Base-by-base conservation (phyloP, 306 rosid species). In the Hippophae rhamnoides region DNA sequence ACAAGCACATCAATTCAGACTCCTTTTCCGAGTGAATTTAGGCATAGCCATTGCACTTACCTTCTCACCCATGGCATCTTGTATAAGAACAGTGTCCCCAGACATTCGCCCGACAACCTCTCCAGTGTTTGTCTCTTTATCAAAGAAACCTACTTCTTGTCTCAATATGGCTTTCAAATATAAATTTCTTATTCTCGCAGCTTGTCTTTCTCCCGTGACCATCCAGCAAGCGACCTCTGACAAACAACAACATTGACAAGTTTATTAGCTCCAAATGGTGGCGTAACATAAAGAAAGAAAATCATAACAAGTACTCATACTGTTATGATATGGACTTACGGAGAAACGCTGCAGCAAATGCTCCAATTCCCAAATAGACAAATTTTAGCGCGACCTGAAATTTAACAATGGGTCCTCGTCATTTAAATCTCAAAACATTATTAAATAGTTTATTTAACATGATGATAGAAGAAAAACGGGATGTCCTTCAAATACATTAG, bases 11-110 rank as follows among this genome's bases (percentile, higher is more conserved):
- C n/a, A 12, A 8, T 12, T 41, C 14, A 2, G 1, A 23, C 13
- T 13, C 23, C 6, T 0, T 31, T 3, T 6, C 42, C 13, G 13
- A 57, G 13, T 23, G 9, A 42, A 44, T 10, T 42, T 7, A 62
- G 5, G 40, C 56, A 47, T 51, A 43, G 27, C 13, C n/a, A 6
- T n/a, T 40, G 41, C 27, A 11, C 8, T 13, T 10, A 71, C 75
- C 65, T 71, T 71, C 50, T 71, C 76, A 6, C 76, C 76, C 76
- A 71, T 52, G 27, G 76, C 76, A 38, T 71, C 75, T 43, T 71
- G 68, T 18, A 62, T 69, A 13, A 69, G 74, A 52, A 69, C 62
- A 10, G 75, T 70, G 26, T 70, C 75, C 27, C 75, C 69, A 7
- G 75, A 70, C 75, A 70, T 70, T 46, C 75, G 57, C 7, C 64